Percentiles rank a stretch among this genome's conserved stretches.
Evolutionary conservation across 495 filamentous ascomycete species (phyloP).

Genomic region (Podospora conica): DNA sequence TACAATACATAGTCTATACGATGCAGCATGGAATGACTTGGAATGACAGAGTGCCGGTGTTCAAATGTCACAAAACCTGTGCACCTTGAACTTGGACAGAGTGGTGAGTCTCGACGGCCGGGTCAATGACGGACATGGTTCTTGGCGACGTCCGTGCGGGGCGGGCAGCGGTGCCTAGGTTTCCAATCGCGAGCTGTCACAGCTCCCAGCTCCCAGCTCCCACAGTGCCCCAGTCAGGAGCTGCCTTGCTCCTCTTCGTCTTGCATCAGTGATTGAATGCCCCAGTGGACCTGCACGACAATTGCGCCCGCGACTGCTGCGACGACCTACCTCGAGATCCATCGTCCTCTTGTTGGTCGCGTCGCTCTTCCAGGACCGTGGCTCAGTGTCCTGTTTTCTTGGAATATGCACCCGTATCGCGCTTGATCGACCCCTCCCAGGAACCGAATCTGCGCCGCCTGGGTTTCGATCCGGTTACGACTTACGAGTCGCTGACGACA

Average conservation of each 20-base stretch:
- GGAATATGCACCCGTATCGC: not conserved
- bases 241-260: not conserved
- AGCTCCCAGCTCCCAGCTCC: not conserved
- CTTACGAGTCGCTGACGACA: conserved; percentile 13
- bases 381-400: not conserved
- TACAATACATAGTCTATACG: not conserved
- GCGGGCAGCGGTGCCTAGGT: not conserved
- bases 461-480: not conserved
- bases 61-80: not conserved
- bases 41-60: not conserved
- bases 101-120: not conserved
- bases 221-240: not conserved
- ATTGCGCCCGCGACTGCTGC: not conserved
- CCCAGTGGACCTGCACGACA: conserved; percentile 1
- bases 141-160: not conserved
- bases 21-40: not conserved
- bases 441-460: not conserved
- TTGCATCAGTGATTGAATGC: not conserved
- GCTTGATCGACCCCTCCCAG: not conserved
- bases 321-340: not conserved
- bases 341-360: too few species aligned
- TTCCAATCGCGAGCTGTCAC: conserved; percentile 10
- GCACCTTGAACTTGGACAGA: not conserved
- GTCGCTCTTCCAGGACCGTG: not conserved
- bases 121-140: not conserved